Percentiles rank a stretch among this genome's conserved stretches.
These are phyloP conservation scores for Ustilago shanxiensis DNA, from an alignment of 1,284 basidiomycete genomes.

Conservation along the genomic window DNA sequence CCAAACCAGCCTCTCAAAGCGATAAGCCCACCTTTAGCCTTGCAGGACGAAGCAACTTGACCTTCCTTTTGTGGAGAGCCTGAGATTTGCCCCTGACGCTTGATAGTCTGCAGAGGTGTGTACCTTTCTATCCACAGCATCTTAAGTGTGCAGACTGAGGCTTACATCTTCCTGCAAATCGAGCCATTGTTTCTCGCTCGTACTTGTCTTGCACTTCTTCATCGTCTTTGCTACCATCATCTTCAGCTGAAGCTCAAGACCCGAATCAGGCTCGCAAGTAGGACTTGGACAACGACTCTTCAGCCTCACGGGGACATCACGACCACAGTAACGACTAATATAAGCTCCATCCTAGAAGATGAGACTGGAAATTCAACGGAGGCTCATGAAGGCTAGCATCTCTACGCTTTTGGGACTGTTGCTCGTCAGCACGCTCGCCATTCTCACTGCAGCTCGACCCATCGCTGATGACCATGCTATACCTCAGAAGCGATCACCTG, in stretches of 20 bases:
- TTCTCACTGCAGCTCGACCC: conserved; percentile 8
- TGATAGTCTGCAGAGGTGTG: background rate
- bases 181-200: background rate
- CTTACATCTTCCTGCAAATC: background rate
- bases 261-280: background rate
- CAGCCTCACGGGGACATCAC: background rate
- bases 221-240: conserved; percentile 9
- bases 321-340: background rate
- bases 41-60: background rate
- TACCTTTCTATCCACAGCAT: no score
- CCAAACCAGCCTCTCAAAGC: no score
- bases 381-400: background rate
- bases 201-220: background rate
- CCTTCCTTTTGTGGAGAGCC: conserved; percentile 1
- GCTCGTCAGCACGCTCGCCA: background rate
- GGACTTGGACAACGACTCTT: background rate
- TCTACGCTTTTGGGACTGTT: background rate
- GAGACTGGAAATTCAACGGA: background rate
- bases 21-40: background rate
- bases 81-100: background rate
- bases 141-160: background rate
- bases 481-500: conserved; percentile 18
- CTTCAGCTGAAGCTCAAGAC: background rate
- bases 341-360: background rate
- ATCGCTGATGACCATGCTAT: conserved; percentile 4